Percentiles rank a stretch among this genome's conserved stretches.
phyloP scores from a whole-genome alignment of 805 yeast species.

The Jamesozyma spencerorum region DNA sequence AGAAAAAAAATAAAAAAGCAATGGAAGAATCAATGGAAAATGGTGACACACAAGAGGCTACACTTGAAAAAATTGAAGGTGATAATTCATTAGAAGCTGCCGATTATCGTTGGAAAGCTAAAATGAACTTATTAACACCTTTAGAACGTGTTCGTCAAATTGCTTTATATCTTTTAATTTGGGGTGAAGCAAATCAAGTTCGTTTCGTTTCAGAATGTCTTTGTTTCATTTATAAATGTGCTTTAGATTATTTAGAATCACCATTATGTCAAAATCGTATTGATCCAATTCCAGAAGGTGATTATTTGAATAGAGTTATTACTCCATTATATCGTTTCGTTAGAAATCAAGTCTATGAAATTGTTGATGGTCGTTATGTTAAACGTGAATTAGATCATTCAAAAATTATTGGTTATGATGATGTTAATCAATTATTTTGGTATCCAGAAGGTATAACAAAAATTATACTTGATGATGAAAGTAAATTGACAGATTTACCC shows the following conservation, averaged over 20 bases:
- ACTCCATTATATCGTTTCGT: constrained; percentile 81
- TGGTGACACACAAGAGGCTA: constrained; percentile 50
- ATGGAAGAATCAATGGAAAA: constrained; percentile 48
- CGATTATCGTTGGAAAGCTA: constrained; percentile 71
- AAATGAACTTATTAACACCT: constrained; percentile 64
- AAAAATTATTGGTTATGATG: constrained; percentile 85
- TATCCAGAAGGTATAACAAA: constrained; percentile 97
- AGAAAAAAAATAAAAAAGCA: constrained; percentile 66
- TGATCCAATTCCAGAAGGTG: constrained; percentile 80
- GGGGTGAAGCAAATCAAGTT: constrained; percentile 93
- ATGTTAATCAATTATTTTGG: constrained; percentile 98
- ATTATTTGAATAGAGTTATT: constrained; percentile 81
- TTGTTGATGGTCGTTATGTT: constrained; percentile 70
- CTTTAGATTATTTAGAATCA: constrained; percentile 78
- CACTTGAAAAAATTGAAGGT: constrained; percentile 61
- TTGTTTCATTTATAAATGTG: constrained; percentile 92
- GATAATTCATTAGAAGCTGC: constrained; percentile 83
- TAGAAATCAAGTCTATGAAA: constrained; percentile 74
- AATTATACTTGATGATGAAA: constrained; percentile 70
- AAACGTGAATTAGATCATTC: constrained; percentile 82
- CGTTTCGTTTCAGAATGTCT: constrained; percentile 86
- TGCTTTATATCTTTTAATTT: constrained; percentile 62
- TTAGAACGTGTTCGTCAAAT: constrained; percentile 72
- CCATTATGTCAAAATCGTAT: constrained; percentile 84
- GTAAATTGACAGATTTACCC: constrained; percentile 84